Evolutionary conservation across 352 stramenopile genomes (phyloP).

Genomic region (Globisporangium carolinianum): DNA sequence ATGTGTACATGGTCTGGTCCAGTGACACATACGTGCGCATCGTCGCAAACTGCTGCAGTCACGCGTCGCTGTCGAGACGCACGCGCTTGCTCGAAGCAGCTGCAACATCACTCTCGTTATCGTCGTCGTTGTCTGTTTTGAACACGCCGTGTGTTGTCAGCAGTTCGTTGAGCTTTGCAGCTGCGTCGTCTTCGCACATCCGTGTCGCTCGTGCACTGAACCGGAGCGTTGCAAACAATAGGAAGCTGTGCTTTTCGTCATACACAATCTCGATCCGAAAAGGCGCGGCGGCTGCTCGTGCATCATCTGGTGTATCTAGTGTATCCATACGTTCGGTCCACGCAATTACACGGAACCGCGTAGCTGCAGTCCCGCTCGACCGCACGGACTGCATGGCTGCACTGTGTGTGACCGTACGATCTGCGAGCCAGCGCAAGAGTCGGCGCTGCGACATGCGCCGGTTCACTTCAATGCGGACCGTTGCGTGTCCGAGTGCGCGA

Average conservation of each 20-base stretch:
- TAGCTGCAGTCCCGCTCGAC: conserved; percentile 37
- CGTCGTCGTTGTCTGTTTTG: conserved; percentile 4
- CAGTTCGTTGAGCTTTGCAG: conserved; percentile 40
- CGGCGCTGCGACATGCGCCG: conserved; percentile 26
- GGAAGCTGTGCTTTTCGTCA: conserved; percentile 53
- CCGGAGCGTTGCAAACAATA: conserved; percentile 48
- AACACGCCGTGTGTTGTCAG: conserved; percentile 12
- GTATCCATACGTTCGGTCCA: conserved; percentile 67
- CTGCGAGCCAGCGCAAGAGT: conserved; percentile 23
- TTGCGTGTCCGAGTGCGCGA: conserved; percentile 80
- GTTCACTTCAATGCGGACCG: conserved; percentile 72
- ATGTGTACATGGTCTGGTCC: too few relatives aligned
- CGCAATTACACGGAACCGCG: conserved; percentile 79
- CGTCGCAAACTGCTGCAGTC: background rate
- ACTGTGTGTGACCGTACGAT: conserved; percentile 17
- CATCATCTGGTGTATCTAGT: too few relatives aligned
- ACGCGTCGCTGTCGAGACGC: background rate
- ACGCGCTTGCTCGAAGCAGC: background rate
- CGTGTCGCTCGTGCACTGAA: conserved; percentile 36
- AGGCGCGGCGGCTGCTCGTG: conserved; percentile 18
- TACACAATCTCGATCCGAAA: conserved; percentile 62
- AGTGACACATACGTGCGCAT: too few relatives aligned
- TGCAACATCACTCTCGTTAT: background rate
- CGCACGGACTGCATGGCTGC: conserved; percentile 35
- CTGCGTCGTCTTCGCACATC: conserved; percentile 35